phyloP scores from a whole-genome alignment of 1,284 basidiomycete genomes.

The Pascua guehoae region DNA sequence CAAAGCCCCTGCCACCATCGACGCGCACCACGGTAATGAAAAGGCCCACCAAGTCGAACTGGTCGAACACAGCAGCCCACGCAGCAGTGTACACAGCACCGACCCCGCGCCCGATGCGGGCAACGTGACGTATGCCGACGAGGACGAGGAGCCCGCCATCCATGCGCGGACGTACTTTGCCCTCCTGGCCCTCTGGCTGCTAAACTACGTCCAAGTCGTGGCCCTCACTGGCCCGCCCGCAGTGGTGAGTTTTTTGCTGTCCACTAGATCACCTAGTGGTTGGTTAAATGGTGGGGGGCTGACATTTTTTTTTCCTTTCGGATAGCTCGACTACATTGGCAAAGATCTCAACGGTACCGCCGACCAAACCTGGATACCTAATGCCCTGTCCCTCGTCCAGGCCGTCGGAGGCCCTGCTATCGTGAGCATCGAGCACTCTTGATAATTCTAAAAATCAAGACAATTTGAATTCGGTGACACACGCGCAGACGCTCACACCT shows the following conservation, averaged over 20 bases:
- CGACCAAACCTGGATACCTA: slow-evolving; percentile 8
- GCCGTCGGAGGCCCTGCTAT: slow-evolving; percentile 8
- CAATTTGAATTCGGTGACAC: too few species aligned
- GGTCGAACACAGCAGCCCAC: too few species aligned
- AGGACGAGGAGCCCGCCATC: slow-evolving; percentile 4
- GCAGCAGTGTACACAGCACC: too few species aligned
- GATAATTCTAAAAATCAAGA: too few species aligned
- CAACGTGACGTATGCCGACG: slow-evolving; percentile 2
- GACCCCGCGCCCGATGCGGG: too few species aligned
- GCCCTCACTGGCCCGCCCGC: slow-evolving; percentile 4
- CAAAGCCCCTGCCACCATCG: too few species aligned
- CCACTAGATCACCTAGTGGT: neutral
- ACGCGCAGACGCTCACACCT: too few species aligned
- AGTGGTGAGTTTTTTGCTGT: neutral
- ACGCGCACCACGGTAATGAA: too few species aligned
- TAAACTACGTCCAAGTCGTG: slow-evolving; percentile 7
- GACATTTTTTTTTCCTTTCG: neutral
- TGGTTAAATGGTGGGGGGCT: neutral
- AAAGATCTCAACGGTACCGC: neutral
- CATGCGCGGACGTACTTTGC: slow-evolving; percentile 6
- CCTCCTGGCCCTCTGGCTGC: neutral
- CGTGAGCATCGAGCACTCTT: slow-evolving; percentile 1
- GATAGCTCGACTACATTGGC: slow-evolving; percentile 12
- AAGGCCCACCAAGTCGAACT: too few species aligned
- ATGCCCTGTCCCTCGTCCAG: slow-evolving; percentile 9